These are phyloP conservation scores for Hippophae rhamnoides DNA, from an alignment of 306 rosid species.

Conservation along the genomic window DNA sequence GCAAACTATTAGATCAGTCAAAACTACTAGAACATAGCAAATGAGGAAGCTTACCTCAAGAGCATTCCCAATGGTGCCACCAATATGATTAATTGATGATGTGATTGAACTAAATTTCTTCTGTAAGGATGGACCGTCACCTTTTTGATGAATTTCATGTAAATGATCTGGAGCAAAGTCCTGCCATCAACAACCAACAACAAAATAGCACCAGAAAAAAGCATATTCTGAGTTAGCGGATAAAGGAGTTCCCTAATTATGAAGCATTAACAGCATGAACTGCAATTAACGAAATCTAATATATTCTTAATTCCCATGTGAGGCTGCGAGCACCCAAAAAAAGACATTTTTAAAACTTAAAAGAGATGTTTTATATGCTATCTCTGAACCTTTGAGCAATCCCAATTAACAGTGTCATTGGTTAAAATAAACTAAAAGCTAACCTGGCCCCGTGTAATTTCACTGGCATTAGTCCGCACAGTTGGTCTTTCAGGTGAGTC, in stretches of 20 bases:
- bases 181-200: conserved; percentile 30
- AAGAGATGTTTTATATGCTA: not conserved
- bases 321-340: not conserved
- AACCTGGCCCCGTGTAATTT: conserved; percentile 56
- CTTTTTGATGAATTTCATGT: conserved; percentile 45
- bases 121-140: conserved; percentile 49
- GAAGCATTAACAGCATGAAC: conserved; percentile 15
- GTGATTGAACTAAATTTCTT: conserved; percentile 75
- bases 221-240: conserved; percentile 13
- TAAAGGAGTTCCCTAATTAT: conserved; percentile 5
- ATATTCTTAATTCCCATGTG: no score
- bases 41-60: conserved; percentile 56
- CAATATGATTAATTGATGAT: conserved; percentile 72
- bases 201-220: not conserved
- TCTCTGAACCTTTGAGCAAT: not conserved
- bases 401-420: not conserved
- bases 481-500: conserved; percentile 31
- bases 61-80: conserved; percentile 88
- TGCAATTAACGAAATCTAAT: not conserved
- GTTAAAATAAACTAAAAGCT: conserved; percentile 11
- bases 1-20: not conserved
- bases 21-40: not conserved
- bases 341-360: not conserved
- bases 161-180: conserved; percentile 30
- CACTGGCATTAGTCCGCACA: conserved; percentile 30